Evolutionary conservation across 495 filamentous ascomycete genomes (phyloP), one percentile per base, ranked within the genome.

Genomic region (Annulohypoxylon bovei): DNA sequence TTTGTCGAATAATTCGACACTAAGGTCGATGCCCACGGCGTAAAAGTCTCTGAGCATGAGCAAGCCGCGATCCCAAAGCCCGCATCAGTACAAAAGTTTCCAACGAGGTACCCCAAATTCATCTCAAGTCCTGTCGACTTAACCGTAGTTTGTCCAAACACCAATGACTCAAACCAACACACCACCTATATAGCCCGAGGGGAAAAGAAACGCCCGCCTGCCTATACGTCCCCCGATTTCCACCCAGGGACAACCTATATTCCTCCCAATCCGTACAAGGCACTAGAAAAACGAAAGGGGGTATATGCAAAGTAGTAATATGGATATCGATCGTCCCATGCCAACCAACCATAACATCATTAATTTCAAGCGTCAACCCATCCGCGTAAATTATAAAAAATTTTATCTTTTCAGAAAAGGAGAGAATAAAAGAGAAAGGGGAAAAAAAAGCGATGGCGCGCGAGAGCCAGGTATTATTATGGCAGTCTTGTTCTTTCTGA

Each of bases 271-370:
- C 65, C 39, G 49, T 68, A 66, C 18, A 56, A 67, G 54, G 55
- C 44, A 67, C 23, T 20, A 37, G 25, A 49, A 50, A 40, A 57
- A 30, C 42, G 23, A 18, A 66, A 53, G 47, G 65, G 70, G 70
- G 70, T 73, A 69, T 73, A 72, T 61, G 55, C 56, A 60, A 68
- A 68, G 57, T 67, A 56, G 62, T 60, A 53, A 53, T 61, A 61
- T 37, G 9, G 6, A 57, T 61, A 55, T 50, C 46, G 46, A 58
- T 72, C 55, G 55, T 68, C 50, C 60, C 65, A 53, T 72, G 53
- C 70, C 62, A 63, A 59, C 68, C 61, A 65, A 56, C 68, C 68
- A 66, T 67, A 67, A 67, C 44, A 67, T 67, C 68, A 58, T 66
- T 58, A 70, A 57, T 49, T 53, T 53, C 22, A 9, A 54, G 35